Conservation (phyloP, 208 protist genomes). For the Crithidia expoeki region DNA sequence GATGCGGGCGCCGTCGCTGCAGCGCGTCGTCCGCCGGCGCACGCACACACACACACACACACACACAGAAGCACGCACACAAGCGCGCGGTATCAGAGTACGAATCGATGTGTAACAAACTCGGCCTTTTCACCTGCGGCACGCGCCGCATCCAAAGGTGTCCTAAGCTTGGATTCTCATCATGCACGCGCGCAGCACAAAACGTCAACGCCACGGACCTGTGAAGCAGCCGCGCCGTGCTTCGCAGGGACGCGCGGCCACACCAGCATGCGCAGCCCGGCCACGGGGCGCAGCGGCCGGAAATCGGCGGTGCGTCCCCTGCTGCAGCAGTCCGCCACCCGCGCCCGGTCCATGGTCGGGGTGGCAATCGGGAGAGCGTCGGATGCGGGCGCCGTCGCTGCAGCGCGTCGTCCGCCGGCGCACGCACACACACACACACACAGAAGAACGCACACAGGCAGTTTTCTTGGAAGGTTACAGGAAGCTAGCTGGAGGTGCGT, state of each 20-base stretch:
- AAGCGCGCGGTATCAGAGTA: slow-evolving; percentile 39
- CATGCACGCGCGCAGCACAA: slow-evolving; percentile 20
- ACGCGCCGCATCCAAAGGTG: slow-evolving; percentile 55
- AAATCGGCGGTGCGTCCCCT: slow-evolving; percentile 24
- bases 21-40: background rate
- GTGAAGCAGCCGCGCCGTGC: background rate
- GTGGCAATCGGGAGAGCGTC: background rate
- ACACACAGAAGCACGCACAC: background rate
- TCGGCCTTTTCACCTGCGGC: slow-evolving; percentile 46
- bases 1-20: background rate
- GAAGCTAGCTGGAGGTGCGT: too few relatives aligned
- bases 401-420: too few relatives aligned
- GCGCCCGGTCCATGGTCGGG: slow-evolving; percentile 16
- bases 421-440: too few relatives aligned
- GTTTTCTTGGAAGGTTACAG: too few relatives aligned
- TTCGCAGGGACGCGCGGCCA: slow-evolving; percentile 1
- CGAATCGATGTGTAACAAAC: slow-evolving; percentile 56
- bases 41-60: too few relatives aligned
- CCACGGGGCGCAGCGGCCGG: slow-evolving; percentile 17
- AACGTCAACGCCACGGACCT: background rate
- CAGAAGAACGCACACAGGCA: too few relatives aligned
- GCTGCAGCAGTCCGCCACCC: background rate
- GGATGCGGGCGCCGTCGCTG: background rate
- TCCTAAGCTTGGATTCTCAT: slow-evolving; percentile 62
- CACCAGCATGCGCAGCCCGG: slow-evolving; percentile 5